A percentile compares a stretch with the other conserved stretches of the same genome.
Conservation (phyloP, 2,329 filamentous ascomycete species). For the Beauveria caledonica region DNA sequence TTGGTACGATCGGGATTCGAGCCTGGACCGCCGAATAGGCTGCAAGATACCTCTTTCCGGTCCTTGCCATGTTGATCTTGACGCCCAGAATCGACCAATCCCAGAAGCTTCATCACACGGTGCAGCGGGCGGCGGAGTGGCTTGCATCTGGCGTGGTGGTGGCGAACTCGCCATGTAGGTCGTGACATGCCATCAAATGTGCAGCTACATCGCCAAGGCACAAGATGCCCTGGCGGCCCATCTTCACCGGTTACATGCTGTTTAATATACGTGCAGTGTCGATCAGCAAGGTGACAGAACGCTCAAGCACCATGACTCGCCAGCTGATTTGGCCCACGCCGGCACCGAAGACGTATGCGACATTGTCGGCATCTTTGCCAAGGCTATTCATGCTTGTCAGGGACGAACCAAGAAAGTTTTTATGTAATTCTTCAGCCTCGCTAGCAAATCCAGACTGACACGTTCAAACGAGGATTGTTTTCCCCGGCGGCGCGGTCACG, state of each 20-base stretch:
- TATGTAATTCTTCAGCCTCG: background rate
- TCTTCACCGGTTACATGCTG: background rate
- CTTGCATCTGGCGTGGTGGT: background rate
- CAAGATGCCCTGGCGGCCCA: background rate
- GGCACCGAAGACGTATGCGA: background rate
- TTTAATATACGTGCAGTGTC: constrained; percentile 4
- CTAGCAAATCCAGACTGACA: too few relatives aligned
- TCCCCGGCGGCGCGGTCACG: background rate
- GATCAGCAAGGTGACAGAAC: background rate
- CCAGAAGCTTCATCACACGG: background rate
- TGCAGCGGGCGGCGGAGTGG: background rate
- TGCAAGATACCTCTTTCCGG: background rate
- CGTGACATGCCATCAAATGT: background rate
- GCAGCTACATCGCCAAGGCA: background rate
- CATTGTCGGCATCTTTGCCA: background rate
- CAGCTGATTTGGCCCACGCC: background rate
- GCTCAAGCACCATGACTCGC: background rate
- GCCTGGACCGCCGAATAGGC: background rate
- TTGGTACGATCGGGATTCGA: background rate
- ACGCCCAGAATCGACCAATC: background rate
- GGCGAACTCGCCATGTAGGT: background rate
- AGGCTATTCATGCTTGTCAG: background rate
- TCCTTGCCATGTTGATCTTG: background rate
- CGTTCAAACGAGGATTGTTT: background rate
- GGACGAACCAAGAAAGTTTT: background rate